Conservation (phyloP, 768 basidiomycete genomes). For the Auricularia cornea region DNA sequence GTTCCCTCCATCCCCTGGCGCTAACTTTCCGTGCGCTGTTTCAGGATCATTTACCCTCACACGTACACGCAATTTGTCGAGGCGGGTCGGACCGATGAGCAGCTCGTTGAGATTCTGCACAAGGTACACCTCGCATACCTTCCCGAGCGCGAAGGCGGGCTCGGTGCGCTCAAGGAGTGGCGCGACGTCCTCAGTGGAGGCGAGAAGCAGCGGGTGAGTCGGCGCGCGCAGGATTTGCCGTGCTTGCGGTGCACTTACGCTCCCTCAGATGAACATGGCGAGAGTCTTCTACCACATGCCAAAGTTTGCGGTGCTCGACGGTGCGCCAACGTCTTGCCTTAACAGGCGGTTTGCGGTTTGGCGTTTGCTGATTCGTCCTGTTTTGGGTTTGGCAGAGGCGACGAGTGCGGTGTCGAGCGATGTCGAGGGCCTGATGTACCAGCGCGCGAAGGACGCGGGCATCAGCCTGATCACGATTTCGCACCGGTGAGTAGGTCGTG, state of each 20-base stretch:
- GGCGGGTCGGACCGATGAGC: constrained; percentile 52
- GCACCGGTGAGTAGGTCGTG: constrained; percentile 44
- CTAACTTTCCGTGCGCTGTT: not conserved
- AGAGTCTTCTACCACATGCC: constrained; percentile 87
- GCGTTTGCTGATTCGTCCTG: not conserved
- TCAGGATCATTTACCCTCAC: constrained; percentile 80
- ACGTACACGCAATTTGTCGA: constrained; percentile 64
- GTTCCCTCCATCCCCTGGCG: not conserved
- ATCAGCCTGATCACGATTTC: constrained; percentile 94
- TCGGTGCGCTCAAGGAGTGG: constrained; percentile 90
- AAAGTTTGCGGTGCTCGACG: constrained; percentile 77
- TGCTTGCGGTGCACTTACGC: not conserved
- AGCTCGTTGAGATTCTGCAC: constrained; percentile 69
- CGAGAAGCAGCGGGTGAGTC: constrained; percentile 81
- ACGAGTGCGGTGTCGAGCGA: constrained; percentile 94
- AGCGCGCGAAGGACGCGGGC: constrained; percentile 77
- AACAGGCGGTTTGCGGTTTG: too few species aligned
- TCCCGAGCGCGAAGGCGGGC: constrained; percentile 81
- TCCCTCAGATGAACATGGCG: constrained; percentile 73
- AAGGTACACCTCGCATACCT: constrained; percentile 80
- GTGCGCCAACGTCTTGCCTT: constrained; percentile 29
- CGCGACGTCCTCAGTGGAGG: constrained; percentile 92
- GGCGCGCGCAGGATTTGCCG: not conserved
- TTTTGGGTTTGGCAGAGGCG: constrained; percentile 81
- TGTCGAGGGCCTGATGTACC: constrained; percentile 94